Conservation (phyloP, 1,139 yeast genomes). For the Diutina scorzettiae region DNA sequence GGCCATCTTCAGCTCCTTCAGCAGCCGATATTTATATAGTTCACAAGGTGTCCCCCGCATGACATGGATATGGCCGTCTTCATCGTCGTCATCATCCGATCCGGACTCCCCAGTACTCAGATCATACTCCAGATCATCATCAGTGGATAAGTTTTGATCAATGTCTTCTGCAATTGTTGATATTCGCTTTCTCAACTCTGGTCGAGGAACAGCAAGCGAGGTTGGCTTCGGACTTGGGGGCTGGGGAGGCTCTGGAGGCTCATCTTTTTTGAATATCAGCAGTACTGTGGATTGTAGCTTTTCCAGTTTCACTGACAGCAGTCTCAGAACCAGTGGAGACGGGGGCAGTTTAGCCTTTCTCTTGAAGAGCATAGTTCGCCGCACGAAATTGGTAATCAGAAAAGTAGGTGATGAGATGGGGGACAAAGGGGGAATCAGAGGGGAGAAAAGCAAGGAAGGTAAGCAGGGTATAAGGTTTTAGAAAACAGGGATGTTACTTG, state of each 20-base stretch:
- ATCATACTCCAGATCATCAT: neutral
- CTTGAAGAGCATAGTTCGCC: neutral
- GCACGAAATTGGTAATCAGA: too few relatives aligned
- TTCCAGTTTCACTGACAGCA: neutral
- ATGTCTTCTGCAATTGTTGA: neutral
- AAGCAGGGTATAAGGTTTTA: too few relatives aligned
- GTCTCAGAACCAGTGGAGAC: neutral
- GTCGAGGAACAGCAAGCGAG: neutral
- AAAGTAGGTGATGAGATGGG: too few relatives aligned
- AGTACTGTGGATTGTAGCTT: neutral
- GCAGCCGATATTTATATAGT: neutral
- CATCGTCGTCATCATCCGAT: slow-evolving; percentile 8
- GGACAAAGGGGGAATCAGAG: too few relatives aligned
- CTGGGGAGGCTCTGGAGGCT: neutral
- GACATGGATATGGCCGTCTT: slow-evolving; percentile 17
- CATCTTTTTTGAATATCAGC: neutral
- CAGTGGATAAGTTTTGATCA: too few relatives aligned
- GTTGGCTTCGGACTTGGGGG: neutral
- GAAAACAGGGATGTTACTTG: too few relatives aligned
- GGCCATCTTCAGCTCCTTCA: slow-evolving; percentile 16
- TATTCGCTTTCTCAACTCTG: neutral
- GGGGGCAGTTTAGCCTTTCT: neutral
- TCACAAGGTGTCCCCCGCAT: slow-evolving; percentile 11
- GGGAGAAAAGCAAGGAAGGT: too few relatives aligned
- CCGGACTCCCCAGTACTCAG: neutral